Evolutionary conservation across 192 early-diverging fungal genomes (phyloP), one percentile per base, ranked within the genome.

Genomic region (Coemansia biformis): DNA sequence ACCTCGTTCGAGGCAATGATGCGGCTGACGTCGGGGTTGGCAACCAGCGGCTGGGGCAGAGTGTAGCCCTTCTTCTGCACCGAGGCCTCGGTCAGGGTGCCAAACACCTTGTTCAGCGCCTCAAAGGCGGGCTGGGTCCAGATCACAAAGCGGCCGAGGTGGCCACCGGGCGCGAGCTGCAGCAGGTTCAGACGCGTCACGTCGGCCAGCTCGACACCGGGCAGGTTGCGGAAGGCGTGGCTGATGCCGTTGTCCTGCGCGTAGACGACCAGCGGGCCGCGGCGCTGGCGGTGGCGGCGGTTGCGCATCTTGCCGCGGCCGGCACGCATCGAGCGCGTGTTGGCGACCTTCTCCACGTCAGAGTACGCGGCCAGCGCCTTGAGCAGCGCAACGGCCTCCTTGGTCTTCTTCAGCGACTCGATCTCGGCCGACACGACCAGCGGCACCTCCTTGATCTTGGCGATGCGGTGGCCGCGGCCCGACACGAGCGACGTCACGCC

Each of bases 111-210:
- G 78, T 96, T 90, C 63, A 99, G 85, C 32, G 88, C 78, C 66
- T 84, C 84, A 70, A 97, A 95, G 55, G 92, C 92, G 36, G 79
- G 68, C 72, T 90, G 81, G 57, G 96, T 92, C 96, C 96, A 98
- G 91, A 96, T 93, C 75, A 94, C 79, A 80, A 99, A 99, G 73
- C 93, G 91, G 57, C 96, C 93, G 69, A 99, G 79, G 81, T 99
- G 92, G 67, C 92, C 92, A 77, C 96, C 96, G 48, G 96, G 93
- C 51, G 93, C 93, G 48, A 99, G 81, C 80, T 94, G 92, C 73
- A 99, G 84, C 73, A 99, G 84, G 89, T 96, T 99, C 50, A 99
- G 81, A 75, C 79, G 72, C 52, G 81, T 78, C 45, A 99, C 90
- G 66, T 85, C 83, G 63, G 86, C 90, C 48, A 91, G 74, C 81